Evolutionary conservation across 2,329 filamentous ascomycete genomes (phyloP), one percentile per base, ranked within the genome.

Genomic region (Lasiodiplodia citricola): DNA sequence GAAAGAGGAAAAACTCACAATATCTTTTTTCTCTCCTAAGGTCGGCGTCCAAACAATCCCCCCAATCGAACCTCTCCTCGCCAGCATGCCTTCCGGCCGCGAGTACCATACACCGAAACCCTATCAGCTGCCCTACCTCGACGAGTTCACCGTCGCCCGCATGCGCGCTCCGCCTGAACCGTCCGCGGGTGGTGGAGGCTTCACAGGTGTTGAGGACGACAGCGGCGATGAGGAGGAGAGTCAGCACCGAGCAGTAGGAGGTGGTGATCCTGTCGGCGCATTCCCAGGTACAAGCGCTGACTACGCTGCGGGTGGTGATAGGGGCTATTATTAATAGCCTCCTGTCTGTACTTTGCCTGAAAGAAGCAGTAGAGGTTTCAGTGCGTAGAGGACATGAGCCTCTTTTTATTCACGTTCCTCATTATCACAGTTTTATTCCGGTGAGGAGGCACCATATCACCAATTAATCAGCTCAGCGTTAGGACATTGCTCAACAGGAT

Each of bases 1-100:
- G 4, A n/a, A 47, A 47, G 18, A 18, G 41, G 41, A 18, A 44
- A n/a, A 44, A n/a, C 52, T 56, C n/a, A 60, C 56, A n/a, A 69
- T 71, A 74, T 16, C 23, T 8, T 16, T 11, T 23, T 52, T 68
- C 38, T 68, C 47, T 47, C 35, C 50, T 2, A 70, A 95, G 89
- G 90, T 97, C 74, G 93, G 94, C 70, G 91, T 93, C 0, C 93
- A 97, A 77, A 68, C 84, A 1, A 87, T 98, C 38, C 93, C 94
- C 0, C 85, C 91, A 0, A 86, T 87, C 4, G 90, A 90, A 16
- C 87, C 91, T 0, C 82, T 97, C 11, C 80, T 97, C 4, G 87
- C 92, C 7, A 90, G 88, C 70, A 91, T 98, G 83, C 95, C 96
- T 0, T 95, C 92, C 1, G 95, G 95, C 1, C 88, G 95, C 71